Conservation (phyloP, 1,284 basidiomycete species). For the Stereum hirsutum region DNA sequence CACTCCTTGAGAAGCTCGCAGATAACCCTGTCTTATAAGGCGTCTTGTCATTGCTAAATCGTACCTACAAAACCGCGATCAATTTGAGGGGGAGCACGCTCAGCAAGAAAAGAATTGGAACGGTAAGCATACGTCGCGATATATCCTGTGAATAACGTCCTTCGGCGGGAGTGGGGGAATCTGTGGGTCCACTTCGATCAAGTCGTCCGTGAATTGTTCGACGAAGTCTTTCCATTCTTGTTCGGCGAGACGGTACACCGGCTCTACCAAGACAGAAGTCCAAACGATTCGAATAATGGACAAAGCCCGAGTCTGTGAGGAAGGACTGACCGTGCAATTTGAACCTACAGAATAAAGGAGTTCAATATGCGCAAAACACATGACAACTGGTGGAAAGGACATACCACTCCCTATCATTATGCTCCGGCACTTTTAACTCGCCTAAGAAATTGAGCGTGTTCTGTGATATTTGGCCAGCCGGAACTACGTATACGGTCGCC, state of each 20-base stretch:
- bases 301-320: background rate
- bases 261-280: constrained; percentile 40
- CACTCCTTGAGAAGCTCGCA: constrained; percentile 72
- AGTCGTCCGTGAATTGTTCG: constrained; percentile 53
- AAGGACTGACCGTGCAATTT: constrained; percentile 54
- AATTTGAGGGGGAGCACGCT: background rate
- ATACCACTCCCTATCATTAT: constrained; percentile 85
- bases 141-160: constrained; percentile 80
- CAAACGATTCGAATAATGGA: background rate
- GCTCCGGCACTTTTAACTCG: constrained; percentile 63
- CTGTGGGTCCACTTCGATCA: constrained; percentile 69
- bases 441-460: constrained; percentile 77
- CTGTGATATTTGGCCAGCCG: constrained; percentile 76
- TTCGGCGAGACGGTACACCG: constrained; percentile 75
- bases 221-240: constrained; percentile 85
- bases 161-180: constrained; percentile 81
- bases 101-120: background rate
- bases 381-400: constrained; percentile 11
- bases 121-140: constrained; percentile 59
- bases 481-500: constrained; percentile 37
- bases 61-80: constrained; percentile 38
- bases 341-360: constrained; percentile 43
- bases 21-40: constrained; percentile 82
- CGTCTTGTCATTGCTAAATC: constrained; percentile 92
- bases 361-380: background rate